Evolutionary conservation across 805 yeast species (phyloP), one percentile per base, ranked within the genome.

Genomic region (Yarrowia yakushimensis): DNA sequence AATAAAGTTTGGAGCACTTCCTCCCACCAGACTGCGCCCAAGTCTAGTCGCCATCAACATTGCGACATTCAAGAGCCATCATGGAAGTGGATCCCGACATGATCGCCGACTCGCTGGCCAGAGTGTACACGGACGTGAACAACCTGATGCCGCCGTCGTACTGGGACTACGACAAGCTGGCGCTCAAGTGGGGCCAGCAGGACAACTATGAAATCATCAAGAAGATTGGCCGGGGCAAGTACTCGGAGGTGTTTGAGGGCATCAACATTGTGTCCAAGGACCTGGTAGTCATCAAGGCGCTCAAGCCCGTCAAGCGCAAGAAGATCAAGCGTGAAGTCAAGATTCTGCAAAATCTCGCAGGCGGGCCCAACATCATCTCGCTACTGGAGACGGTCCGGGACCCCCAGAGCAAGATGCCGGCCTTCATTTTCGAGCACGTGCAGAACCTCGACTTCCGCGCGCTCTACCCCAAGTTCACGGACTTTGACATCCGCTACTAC

Each of bases 241-340:
- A 91, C 75, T 87, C 96, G n/a, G 97, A 92, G 74, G 97, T 92
- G 30, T 92, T 92, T 72, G 87, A 85, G 72, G 97, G 97, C 28
- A 80, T 86, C 45, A 86, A 88, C 71, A 77, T 88, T 57, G 78
- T 82, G 62, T 82, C 82, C 66, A 85, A 83, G 61, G 81, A 78
- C 63, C 79, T 80, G 43, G 87, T 94, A 69, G 93, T 92, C 43
- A 88, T 92, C 67, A 92, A 92, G 73, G 96, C 90, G 68, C 79
- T 92, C 69, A 92, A 92, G 74, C 97, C 97, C 10, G 96, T 92
- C 23, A 92, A 90, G 75, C 82, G 88, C 78, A 92, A 92, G 80
- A 92, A 92, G 75, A 90, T 92, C 64, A 87, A 85, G 74, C 80
- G 97, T 66, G 97, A 92, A 73, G 89, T 92, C 63, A 88, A 89